Evolutionary conservation across 2,329 filamentous ascomycete species (phyloP).

Genomic region (Colletotrichum falcatum): DNA sequence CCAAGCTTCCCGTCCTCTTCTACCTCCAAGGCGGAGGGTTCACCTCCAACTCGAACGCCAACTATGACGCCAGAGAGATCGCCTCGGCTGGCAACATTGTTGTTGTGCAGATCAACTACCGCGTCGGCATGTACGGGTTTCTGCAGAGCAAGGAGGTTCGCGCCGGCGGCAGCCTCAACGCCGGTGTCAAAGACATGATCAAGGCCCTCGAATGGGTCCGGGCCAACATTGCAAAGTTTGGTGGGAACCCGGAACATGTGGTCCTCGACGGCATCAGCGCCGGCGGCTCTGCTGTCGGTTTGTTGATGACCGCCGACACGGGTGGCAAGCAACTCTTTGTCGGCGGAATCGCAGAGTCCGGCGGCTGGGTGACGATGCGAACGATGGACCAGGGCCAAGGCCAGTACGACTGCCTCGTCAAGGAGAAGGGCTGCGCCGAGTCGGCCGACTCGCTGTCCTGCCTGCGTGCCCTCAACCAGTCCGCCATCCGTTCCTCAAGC

Average conservation of each 20-base stretch:
- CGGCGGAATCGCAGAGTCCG: slow-evolving; percentile 62
- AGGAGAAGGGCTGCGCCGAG: slow-evolving; percentile 43
- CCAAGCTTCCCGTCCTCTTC: slow-evolving; percentile 72
- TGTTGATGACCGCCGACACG: slow-evolving; percentile 70
- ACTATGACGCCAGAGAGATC: slow-evolving; percentile 72
- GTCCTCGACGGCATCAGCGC: slow-evolving; percentile 77
- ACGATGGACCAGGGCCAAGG: slow-evolving; percentile 53
- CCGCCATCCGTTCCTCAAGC: slow-evolving; percentile 42
- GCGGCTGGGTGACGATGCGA: slow-evolving; percentile 64
- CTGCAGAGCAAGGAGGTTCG: slow-evolving; percentile 54
- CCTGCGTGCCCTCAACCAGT: slow-evolving; percentile 42
- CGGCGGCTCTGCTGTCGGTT: slow-evolving; percentile 72
- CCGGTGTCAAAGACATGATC: slow-evolving; percentile 43
- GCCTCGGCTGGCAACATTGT: slow-evolving; percentile 71
- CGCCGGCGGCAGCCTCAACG: slow-evolving; percentile 32
- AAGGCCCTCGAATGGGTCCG: slow-evolving; percentile 79
- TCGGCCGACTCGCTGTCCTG: slow-evolving; percentile 42
- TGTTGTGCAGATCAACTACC: slow-evolving; percentile 81
- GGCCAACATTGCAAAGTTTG: slow-evolving; percentile 73
- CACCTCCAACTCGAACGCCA: slow-evolving; percentile 59
- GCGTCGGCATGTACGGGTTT: slow-evolving; percentile 81
- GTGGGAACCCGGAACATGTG: slow-evolving; percentile 76
- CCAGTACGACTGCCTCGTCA: slow-evolving; percentile 63
- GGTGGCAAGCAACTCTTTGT: slow-evolving; percentile 64
- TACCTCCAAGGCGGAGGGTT: slow-evolving; percentile 73